These are phyloP conservation scores for Clavispora asparagi DNA, from an alignment of 805 yeast species.

Conservation along the genomic window DNA sequence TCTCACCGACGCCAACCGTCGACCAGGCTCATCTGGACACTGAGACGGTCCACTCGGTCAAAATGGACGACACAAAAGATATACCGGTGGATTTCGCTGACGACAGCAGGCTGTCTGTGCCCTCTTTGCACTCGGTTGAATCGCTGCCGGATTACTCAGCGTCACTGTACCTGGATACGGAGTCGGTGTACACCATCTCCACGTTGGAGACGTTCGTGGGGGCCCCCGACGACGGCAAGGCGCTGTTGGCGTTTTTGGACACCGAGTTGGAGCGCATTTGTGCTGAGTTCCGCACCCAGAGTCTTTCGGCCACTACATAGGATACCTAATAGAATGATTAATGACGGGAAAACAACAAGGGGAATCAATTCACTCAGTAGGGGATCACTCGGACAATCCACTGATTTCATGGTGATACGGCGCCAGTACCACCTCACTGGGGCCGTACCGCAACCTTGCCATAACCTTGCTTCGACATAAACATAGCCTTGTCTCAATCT, in stretches of 20 bases:
- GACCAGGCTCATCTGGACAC: no score
- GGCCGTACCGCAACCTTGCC: no score
- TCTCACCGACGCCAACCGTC: no score
- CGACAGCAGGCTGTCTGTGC: neutral
- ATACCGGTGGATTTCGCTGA: slow-evolving; percentile 1
- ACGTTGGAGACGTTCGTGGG: slow-evolving; percentile 24
- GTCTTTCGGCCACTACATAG: neutral
- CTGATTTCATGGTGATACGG: no score
- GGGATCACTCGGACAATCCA: no score
- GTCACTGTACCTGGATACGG: slow-evolving; percentile 12
- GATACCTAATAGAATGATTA: neutral
- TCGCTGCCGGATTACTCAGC: slow-evolving; percentile 4
- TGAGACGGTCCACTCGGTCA: no score
- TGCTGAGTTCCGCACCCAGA: slow-evolving; percentile 4
- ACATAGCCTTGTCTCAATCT: no score
- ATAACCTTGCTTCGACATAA: no score
- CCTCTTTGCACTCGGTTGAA: neutral
- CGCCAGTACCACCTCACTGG: no score
- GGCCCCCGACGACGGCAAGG: slow-evolving; percentile 3
- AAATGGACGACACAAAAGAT: neutral
- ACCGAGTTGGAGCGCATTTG: slow-evolving; percentile 10
- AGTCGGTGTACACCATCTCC: slow-evolving; percentile 23
- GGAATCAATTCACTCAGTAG: no score
- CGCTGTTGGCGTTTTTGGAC: slow-evolving; percentile 10
- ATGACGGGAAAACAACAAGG: no score